Percentiles rank a stretch among this genome's conserved stretches.
Evolutionary conservation across 2,329 filamentous ascomycete species (phyloP).

Genomic region (Aspergillus brasiliensis): DNA sequence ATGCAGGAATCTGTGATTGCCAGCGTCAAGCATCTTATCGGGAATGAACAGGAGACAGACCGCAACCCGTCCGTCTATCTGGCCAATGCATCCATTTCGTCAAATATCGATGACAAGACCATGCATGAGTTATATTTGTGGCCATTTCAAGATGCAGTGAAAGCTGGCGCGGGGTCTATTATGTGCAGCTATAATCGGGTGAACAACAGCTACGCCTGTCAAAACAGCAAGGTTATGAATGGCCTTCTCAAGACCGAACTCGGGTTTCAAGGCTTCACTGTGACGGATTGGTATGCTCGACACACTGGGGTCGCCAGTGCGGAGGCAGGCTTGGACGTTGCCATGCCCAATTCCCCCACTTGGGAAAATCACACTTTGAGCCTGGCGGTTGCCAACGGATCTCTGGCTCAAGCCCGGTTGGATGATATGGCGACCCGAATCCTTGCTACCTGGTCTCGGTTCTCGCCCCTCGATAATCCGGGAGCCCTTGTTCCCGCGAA

Average conservation of each 20-base stretch:
- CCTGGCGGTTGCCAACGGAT: constrained; percentile 13
- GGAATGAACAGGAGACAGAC: constrained; percentile 60
- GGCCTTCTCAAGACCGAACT: constrained; percentile 76
- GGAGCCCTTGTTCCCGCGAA: constrained; percentile 22
- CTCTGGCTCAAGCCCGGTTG: constrained; percentile 1
- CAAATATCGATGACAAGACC: constrained; percentile 67
- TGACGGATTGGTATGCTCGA: constrained; percentile 77
- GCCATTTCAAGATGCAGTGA: constrained; percentile 65
- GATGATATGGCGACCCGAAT: constrained; percentile 20
- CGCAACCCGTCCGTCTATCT: constrained; percentile 30
- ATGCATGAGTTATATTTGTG: constrained; percentile 68
- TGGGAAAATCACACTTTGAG: constrained; percentile 6
- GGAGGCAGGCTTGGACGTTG: constrained; percentile 67
- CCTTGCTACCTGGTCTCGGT: constrained; percentile 14
- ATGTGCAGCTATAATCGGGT: constrained; percentile 59
- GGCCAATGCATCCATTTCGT: constrained; percentile 50
- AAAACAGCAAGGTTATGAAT: constrained; percentile 38
- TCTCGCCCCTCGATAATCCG: constrained; percentile 36
- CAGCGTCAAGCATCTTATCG: constrained; percentile 57
- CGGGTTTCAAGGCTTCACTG: constrained; percentile 78
- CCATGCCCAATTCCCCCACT: constrained; percentile 34
- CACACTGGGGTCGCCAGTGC: constrained; percentile 69
- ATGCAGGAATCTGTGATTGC: constrained; percentile 47
- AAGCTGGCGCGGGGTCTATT: constrained; percentile 58
- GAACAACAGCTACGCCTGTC: constrained; percentile 58